Base-by-base conservation (phyloP, 495 filamentous ascomycete species). In the Hyaloscypha finlandica region DNA sequence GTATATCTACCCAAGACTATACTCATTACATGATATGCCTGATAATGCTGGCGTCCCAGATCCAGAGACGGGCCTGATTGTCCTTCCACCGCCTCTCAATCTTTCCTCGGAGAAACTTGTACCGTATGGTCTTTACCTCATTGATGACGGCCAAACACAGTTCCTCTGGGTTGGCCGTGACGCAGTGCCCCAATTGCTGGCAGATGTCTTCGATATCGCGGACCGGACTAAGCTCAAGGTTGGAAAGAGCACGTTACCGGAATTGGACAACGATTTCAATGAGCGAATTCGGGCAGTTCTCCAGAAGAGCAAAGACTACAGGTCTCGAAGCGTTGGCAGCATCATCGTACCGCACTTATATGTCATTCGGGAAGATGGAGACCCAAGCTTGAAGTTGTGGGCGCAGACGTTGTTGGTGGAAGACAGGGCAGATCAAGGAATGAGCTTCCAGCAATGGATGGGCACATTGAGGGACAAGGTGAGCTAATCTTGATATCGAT, bases 21-120 rank as follows among this genome's bases (percentile, higher is more conserved):
- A 96, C 81, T 96, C 92, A 5, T 85, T 97, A 51, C 94, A 98
- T 71, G 94, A 98, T 78, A 97, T 99, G 95, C 93, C 95, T n/a
- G 93, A 97, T 78, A 88, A 87, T 67, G 92, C 93, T 6, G 95
- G 95, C 59, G 77, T 94, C 35, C 91, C 93, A 1, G 91, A 98
- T 74, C 84, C 89, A 32, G 82, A 90, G 68, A 97, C 90, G 0
- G 92, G 92, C 66, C 92, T 95, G 72, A 97, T 94, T 65, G 80
- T 90, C 29, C 87, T 99, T 12, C 95, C 95, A 12, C 93, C 90
- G 8, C 83, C 91, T 2, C 77, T 91, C 73, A 98, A 97, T 76
- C 83, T 98, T 68, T 93, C 93, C 19, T 95, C 93, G 0, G 91
- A 92, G 71, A 86, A 89, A 35, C 82, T 99, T 54, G 91, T 93